Evolutionary conservation across 2,329 filamentous ascomycete species (phyloP), one percentile per base, ranked within the genome.

Genomic region (Ophiostoma triangulosporum): DNA sequence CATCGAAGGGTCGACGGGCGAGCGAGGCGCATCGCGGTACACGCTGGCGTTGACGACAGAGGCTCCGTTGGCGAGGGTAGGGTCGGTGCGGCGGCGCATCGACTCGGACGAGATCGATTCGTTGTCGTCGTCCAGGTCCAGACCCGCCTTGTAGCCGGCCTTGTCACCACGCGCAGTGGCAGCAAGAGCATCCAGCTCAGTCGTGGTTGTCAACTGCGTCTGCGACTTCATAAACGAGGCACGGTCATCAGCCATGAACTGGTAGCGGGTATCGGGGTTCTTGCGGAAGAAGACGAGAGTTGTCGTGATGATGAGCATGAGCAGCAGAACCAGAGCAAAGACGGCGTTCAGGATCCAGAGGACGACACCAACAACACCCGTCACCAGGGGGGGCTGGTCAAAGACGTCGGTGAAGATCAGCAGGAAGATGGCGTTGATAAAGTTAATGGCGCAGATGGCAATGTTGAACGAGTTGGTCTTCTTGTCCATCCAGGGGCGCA

Each of bases 401-500:
- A 93, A 93, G 38, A 91, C 78, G 57, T 83, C 75, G n/a, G 84
- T 86, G 70, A 91, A 93, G 61, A 93, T 77, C 52, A 94, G 71
- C 48, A 93, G 70, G 71, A 91, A 89, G 64, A 93, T 80, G 48
- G 82, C 74, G 68, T 88, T 90, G 64, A 93, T 68, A 68, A 93
- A 90, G 72, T 91, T 93, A 67, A 91, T 74, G 32, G 80, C 81
- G 55, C 79, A 82, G 62, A 93, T 94, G 56, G 86, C 77, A 63
- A 94, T 91, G 73, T 93, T 93, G 76, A 90, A 91, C 55, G 81
- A 80, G 66, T 94, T 94, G 57, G 87, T 93, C 72, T 87, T 89
- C 79, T 91, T 93, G 75, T 94, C 88, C 88, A 94, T 94, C 80
- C 86, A 94, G n/a, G 88, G 88, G 52, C 85, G 80, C 62, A 93